phyloP scores from a whole-genome alignment of 371 early-diverging fungal species.

The Blastocladiella emersonii region DNA sequence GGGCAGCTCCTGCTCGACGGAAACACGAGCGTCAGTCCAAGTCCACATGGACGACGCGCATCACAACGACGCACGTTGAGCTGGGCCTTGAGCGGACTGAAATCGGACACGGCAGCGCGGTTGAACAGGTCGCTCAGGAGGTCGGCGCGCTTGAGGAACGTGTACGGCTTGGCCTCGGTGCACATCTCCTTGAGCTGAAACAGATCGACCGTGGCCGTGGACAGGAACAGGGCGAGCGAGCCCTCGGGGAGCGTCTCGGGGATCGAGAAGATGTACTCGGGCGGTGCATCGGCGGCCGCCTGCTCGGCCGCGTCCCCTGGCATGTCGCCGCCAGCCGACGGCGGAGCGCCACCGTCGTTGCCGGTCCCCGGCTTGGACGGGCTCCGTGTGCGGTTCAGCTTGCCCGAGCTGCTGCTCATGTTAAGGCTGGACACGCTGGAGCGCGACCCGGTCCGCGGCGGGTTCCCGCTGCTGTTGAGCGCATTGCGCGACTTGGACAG shows the following conservation, averaged over 20 bases:
- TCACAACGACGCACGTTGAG: conserved; percentile 18
- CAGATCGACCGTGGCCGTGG: conserved; percentile 29
- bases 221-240: conserved; percentile 31
- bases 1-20: conserved; percentile 22
- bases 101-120: conserved; percentile 33
- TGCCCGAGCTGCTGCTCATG: too few species aligned
- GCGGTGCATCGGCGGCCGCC: not conserved
- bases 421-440: too few species aligned
- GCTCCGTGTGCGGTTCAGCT: too few species aligned
- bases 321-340: too few species aligned
- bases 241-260: conserved; percentile 14
- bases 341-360: too few species aligned
- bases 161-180: conserved; percentile 25
- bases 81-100: conserved; percentile 25
- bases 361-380: too few species aligned
- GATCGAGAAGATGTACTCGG: not conserved
- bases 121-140: conserved; percentile 28
- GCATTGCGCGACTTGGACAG: too few species aligned
- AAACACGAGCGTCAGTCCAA: not conserved
- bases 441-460: too few species aligned
- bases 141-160: conserved; percentile 33
- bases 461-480: too few species aligned
- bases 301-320: too few species aligned
- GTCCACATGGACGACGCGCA: too few species aligned
- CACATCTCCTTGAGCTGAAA: conserved; percentile 35